Base-by-base conservation (phyloP, 257 asterid genomes). In the Schizonepeta tenuifolia region DNA sequence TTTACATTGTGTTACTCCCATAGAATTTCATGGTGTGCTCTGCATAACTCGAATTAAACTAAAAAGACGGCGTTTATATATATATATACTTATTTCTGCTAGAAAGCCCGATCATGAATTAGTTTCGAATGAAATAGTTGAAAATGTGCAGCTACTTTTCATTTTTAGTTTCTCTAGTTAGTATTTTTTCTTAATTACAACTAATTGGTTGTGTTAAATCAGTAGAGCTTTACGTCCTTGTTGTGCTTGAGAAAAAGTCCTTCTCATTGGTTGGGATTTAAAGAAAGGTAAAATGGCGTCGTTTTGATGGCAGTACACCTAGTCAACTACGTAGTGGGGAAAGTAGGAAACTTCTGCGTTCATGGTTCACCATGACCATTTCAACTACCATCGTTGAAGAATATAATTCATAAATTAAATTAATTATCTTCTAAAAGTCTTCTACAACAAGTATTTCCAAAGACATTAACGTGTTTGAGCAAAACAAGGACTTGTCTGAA, bases 381-480 rank as follows among this genome's bases (percentile, higher is more conserved):
- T 81, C 85, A 80, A 76, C 69, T 15, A 3, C 7, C 17, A 10
- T 20, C 12, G 18, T 1, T 6, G 60, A 47, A 20, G n/a, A 46
- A 17, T 14, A 28, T 28, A 26, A 15, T 3, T 24, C 18, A 6
- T 3, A 13, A 4, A 14, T 10, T 4, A 59, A 26, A 41, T 7
- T 7, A 54, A 73, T 65, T 20, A 59, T 3, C 56, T 75, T 72
- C 40, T 76, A 72, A 28, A 62, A 40, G 67, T 77, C 73, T 69
- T 43, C 61, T 38, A 67, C 66, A 57, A 43, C 43, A 70, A 26
- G 18, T 6, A 33, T 61, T 77, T 75, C 76, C 67, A 58, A 20
- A 68, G 73, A 69, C 83, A 24, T 67, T 59, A 20, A 59, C 81
- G 79, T 77, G 81, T 71, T 67, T 57, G 35, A 62, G 33, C 75